Evolutionary conservation across 768 basidiomycete genomes (phyloP).

Genomic region (Sarcomyxa edulis): DNA sequence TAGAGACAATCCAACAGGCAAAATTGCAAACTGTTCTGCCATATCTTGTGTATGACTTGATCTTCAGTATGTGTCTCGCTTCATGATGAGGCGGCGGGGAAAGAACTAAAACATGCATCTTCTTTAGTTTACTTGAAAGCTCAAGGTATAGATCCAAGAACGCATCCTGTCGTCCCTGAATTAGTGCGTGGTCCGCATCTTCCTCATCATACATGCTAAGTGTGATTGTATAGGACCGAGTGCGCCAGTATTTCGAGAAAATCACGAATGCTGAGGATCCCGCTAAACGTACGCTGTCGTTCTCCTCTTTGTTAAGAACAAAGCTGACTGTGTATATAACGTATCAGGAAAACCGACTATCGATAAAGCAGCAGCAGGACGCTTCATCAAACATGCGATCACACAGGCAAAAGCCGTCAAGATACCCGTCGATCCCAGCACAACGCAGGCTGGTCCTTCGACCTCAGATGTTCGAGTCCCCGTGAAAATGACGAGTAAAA

Average conservation of each 20-base stretch:
- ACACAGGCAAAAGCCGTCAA: constrained; percentile 47
- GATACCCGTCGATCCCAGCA: constrained; percentile 19
- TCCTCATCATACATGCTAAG: constrained; percentile 1
- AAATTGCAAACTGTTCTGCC: constrained; percentile 75
- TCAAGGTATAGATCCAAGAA: constrained; percentile 72
- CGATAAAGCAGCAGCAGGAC: constrained; percentile 73
- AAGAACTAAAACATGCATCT: not conserved
- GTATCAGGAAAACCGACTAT: constrained; percentile 40
- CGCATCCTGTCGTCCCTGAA: constrained; percentile 73
- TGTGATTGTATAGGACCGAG: constrained; percentile 48
- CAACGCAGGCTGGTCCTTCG: not conserved
- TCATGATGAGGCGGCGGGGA: constrained; percentile 1
- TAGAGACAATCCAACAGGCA: constrained; percentile 75
- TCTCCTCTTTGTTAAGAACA: not conserved
- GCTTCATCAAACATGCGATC: constrained; percentile 85
- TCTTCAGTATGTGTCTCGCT: constrained; percentile 59
- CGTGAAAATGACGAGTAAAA: constrained; percentile 63
- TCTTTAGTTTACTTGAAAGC: constrained; percentile 76
- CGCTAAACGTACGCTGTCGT: constrained; percentile 38
- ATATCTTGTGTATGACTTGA: constrained; percentile 79
- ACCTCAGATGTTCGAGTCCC: constrained; percentile 28
- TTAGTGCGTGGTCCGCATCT: constrained; percentile 34
- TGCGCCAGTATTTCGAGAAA: constrained; percentile 80
- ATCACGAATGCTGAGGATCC: constrained; percentile 72
- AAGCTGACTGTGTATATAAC: constrained; percentile 1